Evolutionary conservation across 129 eudicot genomes (phyloP).

Genomic region (Artemisia argyi): DNA sequence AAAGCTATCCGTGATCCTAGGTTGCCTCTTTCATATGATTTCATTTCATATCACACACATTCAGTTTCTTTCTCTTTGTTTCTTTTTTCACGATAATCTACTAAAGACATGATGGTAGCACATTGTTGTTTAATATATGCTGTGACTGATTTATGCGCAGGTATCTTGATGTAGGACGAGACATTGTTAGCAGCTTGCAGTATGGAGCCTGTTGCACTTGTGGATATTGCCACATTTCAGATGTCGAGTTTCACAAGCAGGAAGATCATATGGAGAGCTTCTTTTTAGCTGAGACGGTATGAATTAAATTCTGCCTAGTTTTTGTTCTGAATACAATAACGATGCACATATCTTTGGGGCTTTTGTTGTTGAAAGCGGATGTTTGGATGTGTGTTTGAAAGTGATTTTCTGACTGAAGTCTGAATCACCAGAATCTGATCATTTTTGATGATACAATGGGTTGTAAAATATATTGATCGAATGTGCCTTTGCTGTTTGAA

Average conservation of each 20-base stretch:
- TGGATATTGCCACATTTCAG: constrained; percentile 96
- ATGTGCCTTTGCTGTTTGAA: no score
- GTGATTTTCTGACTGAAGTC: neutral
- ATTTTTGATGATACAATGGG: no score
- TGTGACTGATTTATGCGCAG: constrained; percentile 33
- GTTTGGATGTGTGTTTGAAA: constrained; percentile 1
- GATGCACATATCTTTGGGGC: neutral
- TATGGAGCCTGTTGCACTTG: constrained; percentile 94
- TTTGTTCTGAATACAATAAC: neutral
- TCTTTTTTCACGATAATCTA: no score
- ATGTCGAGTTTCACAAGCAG: constrained; percentile 87
- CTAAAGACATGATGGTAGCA: no score
- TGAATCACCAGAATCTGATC: neutral
- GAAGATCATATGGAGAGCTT: constrained; percentile 99
- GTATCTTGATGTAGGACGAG: constrained; percentile 94
- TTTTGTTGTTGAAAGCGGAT: neutral
- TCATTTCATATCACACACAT: neutral
- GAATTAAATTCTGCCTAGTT: neutral
- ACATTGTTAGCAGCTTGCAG: constrained; percentile 84
- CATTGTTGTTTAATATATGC: no score
- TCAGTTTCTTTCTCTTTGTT: neutral
- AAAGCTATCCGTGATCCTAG: constrained; percentile 97
- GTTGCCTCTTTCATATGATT: constrained; percentile 31
- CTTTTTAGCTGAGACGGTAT: constrained; percentile 95
- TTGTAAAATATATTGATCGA: no score